Base-by-base conservation (phyloP, 2,329 filamentous ascomycete species). In the Clonostachys rhizophaga region DNA sequence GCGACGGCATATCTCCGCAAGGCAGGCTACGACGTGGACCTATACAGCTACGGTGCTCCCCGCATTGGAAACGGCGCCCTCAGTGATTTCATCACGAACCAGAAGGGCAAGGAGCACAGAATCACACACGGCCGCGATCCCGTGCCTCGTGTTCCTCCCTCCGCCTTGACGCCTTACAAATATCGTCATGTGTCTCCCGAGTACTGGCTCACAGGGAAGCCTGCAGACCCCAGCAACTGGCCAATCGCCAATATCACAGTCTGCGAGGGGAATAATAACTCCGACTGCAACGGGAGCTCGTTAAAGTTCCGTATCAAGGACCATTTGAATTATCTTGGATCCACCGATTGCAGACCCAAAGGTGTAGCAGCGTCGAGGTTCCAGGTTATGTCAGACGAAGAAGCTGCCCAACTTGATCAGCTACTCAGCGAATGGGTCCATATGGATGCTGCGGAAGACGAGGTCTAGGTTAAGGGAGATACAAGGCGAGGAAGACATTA, bases 131-230 rank as follows among this genome's bases (percentile, higher is more conserved):
- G 64, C 39, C 68, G 77, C 54, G 87, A 91, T 60, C 81, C 83
- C 1, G 78, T 90, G 2, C 83, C 87, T 0, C 76, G 81, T 40
- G 70, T 90, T 35, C 86, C 86, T 2, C 36, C 36, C 7, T n/a
- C 36, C 14, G 17, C 14, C 17, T 63, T 80, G 47, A 45, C 76
- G 40, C 61, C 84, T 45, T 30, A 30, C 45, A 77, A 78, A 34
- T 90, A 82, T 67, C 67, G 75, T 35, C 86, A 89, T 62, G 77
- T 80, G 14, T 78, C 71, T n/a, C 84, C 85, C 2, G 87, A 90
- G 69, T 88, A 83, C 65, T 89, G 79, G 74, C 68, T 86, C 34
- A n/a, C 14, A 11, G 36, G 36, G 8, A 18, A 39, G 36, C 59
- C 67, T 7, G 58, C 56, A 34, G 70, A 70, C n/a, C 45, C 45